Percentiles rank a stretch among this genome's conserved stretches.
phyloP scores from a whole-genome alignment of 192 early-diverging fungal species.

The Gamsiella multidivaricata region DNA sequence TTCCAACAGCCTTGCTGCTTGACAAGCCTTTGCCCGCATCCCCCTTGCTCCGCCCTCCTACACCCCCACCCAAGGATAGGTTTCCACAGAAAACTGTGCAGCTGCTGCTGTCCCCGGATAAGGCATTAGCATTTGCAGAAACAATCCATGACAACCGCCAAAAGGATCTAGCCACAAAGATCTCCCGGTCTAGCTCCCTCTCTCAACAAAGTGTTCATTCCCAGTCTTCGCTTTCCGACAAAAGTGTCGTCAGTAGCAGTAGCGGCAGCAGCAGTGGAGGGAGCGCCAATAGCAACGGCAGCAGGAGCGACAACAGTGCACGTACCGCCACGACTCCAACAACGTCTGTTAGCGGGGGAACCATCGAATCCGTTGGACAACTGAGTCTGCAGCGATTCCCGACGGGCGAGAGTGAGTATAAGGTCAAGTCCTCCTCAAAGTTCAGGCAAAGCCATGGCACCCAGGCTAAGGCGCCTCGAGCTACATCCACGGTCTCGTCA shows the following conservation, averaged over 20 bases:
- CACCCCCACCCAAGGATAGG: conserved; percentile 6
- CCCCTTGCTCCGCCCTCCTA: conserved; percentile 1
- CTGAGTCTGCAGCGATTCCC: conserved; percentile 49
- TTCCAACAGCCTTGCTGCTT: not conserved
- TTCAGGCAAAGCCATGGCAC: conserved; percentile 6
- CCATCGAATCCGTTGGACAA: conserved; percentile 37
- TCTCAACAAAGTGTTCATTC: conserved; percentile 30
- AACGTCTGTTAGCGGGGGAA: conserved; percentile 13
- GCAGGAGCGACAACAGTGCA: conserved; percentile 11
- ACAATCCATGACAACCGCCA: not conserved
- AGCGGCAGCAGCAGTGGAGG: conserved; percentile 16
- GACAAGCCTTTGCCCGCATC: conserved; percentile 25
- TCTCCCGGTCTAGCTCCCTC: conserved; percentile 1
- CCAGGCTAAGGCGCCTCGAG: conserved; percentile 16
- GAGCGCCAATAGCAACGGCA: conserved; percentile 4
- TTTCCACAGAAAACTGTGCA: not conserved
- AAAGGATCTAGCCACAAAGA: not conserved
- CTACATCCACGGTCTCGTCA: conserved; percentile 27
- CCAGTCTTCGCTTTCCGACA: conserved; percentile 25
- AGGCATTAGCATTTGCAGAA: not conserved
- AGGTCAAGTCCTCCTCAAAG: not conserved
- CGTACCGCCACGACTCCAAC: conserved; percentile 4
- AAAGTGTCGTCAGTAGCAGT: conserved; percentile 27
- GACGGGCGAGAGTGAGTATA: conserved; percentile 42
- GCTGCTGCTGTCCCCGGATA: not conserved